A percentile compares a stretch with the other conserved stretches of the same genome.
These are phyloP conservation scores for Rutstroemia sp. DNA, from an alignment of 2,329 filamentous ascomycete species.

Conservation along the genomic window DNA sequence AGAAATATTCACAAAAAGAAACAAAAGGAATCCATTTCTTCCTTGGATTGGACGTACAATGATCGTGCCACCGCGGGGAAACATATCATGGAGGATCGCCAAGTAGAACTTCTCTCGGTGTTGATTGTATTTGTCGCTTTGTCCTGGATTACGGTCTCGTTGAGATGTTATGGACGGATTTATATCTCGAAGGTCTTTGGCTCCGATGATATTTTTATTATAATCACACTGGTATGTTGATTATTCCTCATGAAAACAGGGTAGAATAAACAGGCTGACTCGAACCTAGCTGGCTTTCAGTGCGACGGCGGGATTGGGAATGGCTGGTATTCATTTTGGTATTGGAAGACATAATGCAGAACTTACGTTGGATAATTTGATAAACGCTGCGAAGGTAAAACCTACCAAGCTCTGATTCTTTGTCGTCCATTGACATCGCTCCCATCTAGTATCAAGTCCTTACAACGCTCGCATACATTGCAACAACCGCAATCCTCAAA, in stretches of 20 bases:
- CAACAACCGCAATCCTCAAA: background rate
- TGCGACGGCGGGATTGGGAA: background rate
- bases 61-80: too few relatives aligned
- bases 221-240: background rate
- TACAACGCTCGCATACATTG: background rate
- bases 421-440: background rate
- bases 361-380: background rate
- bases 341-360: background rate
- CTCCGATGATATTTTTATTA: background rate
- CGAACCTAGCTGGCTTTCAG: background rate
- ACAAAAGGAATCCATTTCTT: too few relatives aligned
- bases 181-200: background rate
- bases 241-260: background rate
- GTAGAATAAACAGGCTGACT: background rate
- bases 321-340: background rate
- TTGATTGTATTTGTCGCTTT: background rate
- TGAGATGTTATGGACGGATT: conserved; percentile 1
- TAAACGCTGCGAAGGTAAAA: background rate
- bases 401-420: background rate
- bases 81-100: background rate
- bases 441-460: background rate
- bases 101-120: background rate
- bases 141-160: background rate
- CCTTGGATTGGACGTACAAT: too few relatives aligned
- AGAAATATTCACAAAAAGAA: too few relatives aligned